Evolutionary conservation across 2,329 filamentous ascomycete species (phyloP).

Genomic region (Fusarium ramigenum): DNA sequence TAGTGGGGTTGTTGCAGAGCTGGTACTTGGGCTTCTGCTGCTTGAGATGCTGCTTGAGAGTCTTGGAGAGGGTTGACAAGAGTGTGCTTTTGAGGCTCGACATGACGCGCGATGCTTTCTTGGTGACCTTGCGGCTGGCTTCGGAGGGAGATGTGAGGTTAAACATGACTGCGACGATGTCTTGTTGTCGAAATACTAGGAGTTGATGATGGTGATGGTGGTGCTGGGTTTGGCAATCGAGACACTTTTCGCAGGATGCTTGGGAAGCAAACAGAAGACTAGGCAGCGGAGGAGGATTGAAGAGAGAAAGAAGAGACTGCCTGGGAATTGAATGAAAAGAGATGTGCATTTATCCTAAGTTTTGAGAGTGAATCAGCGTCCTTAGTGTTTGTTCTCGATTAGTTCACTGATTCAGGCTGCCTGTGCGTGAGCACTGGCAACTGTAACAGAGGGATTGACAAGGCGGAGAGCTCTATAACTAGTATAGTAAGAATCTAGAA

Average conservation of each 20-base stretch:
- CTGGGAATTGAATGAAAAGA: not conserved
- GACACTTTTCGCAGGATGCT: not conserved
- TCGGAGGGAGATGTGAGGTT: not conserved
- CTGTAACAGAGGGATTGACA: fast-evolving
- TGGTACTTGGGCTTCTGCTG: not conserved
- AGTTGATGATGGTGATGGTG: not conserved
- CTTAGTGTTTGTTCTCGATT: not conserved
- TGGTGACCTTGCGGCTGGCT: not conserved
- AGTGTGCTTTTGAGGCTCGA: not conserved
- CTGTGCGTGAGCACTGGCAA: not conserved
- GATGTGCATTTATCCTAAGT: not conserved
- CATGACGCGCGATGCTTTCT: not conserved
- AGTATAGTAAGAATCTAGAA: fast-evolving
- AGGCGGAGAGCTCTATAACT: fast-evolving
- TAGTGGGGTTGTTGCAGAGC: not conserved
- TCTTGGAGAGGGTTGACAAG: not conserved
- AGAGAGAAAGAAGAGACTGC: not conserved
- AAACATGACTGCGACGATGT: not conserved
- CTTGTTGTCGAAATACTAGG: too few species aligned
- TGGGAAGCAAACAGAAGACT: not conserved
- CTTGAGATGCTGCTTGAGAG: not conserved
- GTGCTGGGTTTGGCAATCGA: not conserved
- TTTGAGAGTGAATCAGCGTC: not conserved
- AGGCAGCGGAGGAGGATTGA: not conserved
- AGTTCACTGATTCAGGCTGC: not conserved